Percentiles rank a stretch among this genome's conserved stretches.
phyloP scores from a whole-genome alignment of 495 filamentous ascomycete species.

The Chaetomidium leptoderma region DNA sequence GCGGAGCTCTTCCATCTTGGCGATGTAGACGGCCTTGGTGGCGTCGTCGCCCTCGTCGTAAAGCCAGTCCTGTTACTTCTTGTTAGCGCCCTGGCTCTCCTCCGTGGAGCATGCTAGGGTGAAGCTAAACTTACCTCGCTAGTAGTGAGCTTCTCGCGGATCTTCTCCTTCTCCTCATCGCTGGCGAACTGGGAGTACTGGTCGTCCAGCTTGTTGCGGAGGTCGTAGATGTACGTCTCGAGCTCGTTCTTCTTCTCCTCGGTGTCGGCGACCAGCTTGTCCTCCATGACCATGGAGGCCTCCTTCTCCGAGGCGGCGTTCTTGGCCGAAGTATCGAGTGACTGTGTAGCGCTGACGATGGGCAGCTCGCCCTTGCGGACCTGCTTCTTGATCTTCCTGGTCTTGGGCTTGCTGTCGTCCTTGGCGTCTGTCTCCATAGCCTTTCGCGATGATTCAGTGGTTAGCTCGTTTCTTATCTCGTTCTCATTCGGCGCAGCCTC shows the following conservation, averaged over 20 bases:
- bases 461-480: slow-evolving; percentile 19
- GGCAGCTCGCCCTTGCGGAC: slow-evolving; percentile 96
- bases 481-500: slow-evolving; percentile 6
- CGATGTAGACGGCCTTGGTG: slow-evolving; percentile 85
- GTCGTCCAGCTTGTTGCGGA: slow-evolving; percentile 89
- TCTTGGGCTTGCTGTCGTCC: slow-evolving; percentile 85
- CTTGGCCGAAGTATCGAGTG: slow-evolving; percentile 66
- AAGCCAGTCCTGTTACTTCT: slow-evolving; percentile 75
- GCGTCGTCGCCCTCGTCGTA: slow-evolving; percentile 97
- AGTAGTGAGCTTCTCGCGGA: slow-evolving; percentile 71
- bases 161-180: slow-evolving; percentile 87
- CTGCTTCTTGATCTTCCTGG: slow-evolving; percentile 98
- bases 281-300: slow-evolving; percentile 88
- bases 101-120: neutral
- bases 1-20: slow-evolving; percentile 95
- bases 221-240: slow-evolving; percentile 93
- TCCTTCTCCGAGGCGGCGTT: slow-evolving; percentile 70
- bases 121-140: slow-evolving; percentile 64
- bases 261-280: slow-evolving; percentile 97
- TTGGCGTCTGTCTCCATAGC: slow-evolving; percentile 85
- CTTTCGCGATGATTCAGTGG: slow-evolving; percentile 43
- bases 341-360: slow-evolving; percentile 74
- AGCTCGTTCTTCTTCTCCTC: slow-evolving; percentile 99
- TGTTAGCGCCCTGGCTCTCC: slow-evolving; percentile 1
- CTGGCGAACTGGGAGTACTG: slow-evolving; percentile 81